Percentiles rank a stretch among this genome's conserved stretches.
These are phyloP conservation scores for Alternaria postmessia DNA, from an alignment of 2,329 filamentous ascomycete genomes.

Conservation along the genomic window DNA sequence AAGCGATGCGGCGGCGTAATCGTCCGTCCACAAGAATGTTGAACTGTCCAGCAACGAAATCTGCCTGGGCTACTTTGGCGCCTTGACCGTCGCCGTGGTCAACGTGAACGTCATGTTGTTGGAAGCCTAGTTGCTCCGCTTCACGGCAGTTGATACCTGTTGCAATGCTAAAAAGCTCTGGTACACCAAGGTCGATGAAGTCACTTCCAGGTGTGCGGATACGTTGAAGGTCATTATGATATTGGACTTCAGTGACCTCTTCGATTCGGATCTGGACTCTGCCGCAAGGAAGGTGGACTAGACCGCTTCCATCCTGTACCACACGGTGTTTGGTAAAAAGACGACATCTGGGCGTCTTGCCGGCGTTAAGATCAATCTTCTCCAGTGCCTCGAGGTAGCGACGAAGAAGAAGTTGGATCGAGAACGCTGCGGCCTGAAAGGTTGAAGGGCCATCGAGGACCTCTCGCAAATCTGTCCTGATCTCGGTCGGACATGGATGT, in stretches of 20 bases:
- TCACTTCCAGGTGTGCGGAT: constrained; percentile 25
- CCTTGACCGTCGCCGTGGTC: constrained; percentile 29
- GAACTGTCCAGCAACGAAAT: constrained; percentile 16
- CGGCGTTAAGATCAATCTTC: constrained; percentile 21
- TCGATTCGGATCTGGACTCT: constrained; percentile 27
- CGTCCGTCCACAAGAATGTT: constrained; percentile 15
- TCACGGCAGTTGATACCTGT: constrained; percentile 21
- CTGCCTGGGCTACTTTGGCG: constrained; percentile 15
- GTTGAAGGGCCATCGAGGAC: constrained; percentile 28
- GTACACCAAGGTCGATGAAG: constrained; percentile 13
- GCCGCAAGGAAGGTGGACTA: constrained; percentile 17
- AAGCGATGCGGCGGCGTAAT: constrained; percentile 14
- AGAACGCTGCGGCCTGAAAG: constrained; percentile 23
- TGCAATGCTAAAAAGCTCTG: constrained; percentile 14
- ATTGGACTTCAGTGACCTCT: constrained; percentile 23
- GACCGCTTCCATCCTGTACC: constrained; percentile 24
- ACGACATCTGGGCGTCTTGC: constrained; percentile 18
- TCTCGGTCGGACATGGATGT: constrained; percentile 18
- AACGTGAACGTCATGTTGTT: constrained; percentile 23
- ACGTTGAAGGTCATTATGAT: constrained; percentile 19
- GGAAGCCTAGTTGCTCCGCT: constrained; percentile 26
- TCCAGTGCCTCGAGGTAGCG: constrained; percentile 27
- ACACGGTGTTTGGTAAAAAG: constrained; percentile 27
- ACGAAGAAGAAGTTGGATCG: constrained; percentile 23
- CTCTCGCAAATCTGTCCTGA: constrained; percentile 22